Base-by-base conservation (phyloP, 2,329 filamentous ascomycete genomes). In the Neofusicoccum cordaticola region DNA sequence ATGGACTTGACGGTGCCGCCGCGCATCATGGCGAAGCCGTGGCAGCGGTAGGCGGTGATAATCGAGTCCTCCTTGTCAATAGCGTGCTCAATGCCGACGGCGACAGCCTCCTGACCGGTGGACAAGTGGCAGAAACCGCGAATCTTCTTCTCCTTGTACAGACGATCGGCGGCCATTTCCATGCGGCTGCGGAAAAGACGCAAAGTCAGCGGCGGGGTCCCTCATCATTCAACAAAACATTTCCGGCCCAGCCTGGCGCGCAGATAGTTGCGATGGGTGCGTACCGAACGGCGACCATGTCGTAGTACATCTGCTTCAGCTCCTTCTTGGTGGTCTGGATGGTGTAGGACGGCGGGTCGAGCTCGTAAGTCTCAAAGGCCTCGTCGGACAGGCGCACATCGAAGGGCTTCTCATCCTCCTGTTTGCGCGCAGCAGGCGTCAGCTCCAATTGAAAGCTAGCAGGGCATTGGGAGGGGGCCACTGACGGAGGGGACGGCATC, bases 131-230 rank as follows among this genome's bases (percentile, higher is more conserved):
- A 99, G 90, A 99, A 99, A 83, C 95, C 95, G 74, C 95, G 91
- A 74, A 99, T 98, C 87, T 99, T 98, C 90, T 99, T 99, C 86
- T 98, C 95, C 86, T 99, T 99, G 91, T 99, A 99, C 76, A 99
- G 85, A 78, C 94, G 88, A 79, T 99, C 95, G 83, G 95, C 93
- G 71, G 94, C 93, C 94, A 99, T 97, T 83, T 99, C 95, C 95
- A 99, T 97, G 80, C 96, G 95, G 83, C 93, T 97, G 73, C 63
- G 58, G 64, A 31, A 41, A 53, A 63, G 47, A 37, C 17, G 31
- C 27, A 17, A 63, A 45, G 64, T 63, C 52, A 62, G 64, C 57
- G 60, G 22, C 19, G 44, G 56, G 31, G 47, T 50, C 31, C 48
- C 31, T 60, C 56, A 60, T 47, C 42, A 67, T 68, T 37, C 67